These are phyloP conservation scores for Arthrocladium fulminans DNA, from an alignment of 2,329 filamentous ascomycete genomes.

Conservation along the genomic window DNA sequence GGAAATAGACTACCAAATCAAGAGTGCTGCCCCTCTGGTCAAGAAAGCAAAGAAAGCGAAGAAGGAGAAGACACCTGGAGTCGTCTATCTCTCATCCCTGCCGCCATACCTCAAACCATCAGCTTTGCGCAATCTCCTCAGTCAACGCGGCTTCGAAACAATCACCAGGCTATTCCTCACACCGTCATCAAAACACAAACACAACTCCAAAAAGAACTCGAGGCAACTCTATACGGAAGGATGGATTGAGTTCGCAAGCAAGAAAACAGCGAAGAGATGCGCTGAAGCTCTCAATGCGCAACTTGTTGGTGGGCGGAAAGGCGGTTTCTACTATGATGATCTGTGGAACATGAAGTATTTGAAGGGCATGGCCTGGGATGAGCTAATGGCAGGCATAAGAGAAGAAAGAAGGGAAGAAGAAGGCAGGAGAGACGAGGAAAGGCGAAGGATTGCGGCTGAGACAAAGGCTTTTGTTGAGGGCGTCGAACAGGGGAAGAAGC, in stretches of 20 bases:
- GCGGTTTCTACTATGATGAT: constrained; percentile 39
- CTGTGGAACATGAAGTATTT: constrained; percentile 41
- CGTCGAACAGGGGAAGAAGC: constrained; percentile 26
- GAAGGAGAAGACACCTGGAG: constrained; percentile 25
- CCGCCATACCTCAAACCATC: constrained; percentile 42
- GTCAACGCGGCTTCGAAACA: constrained; percentile 33
- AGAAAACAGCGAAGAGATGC: constrained; percentile 37
- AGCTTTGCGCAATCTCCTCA: constrained; percentile 35
- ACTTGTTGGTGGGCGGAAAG: constrained; percentile 36
- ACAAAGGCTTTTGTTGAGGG: constrained; percentile 37
- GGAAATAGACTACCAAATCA: constrained; percentile 4
- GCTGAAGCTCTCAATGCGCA: constrained; percentile 39
- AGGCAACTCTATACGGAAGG: constrained; percentile 37
- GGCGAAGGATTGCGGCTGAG: constrained; percentile 34
- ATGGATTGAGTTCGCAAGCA: constrained; percentile 40
- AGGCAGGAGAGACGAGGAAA: constrained; percentile 34
- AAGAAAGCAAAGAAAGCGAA: constrained; percentile 27
- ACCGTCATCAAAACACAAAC: constrained; percentile 27
- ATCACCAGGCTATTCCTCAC: constrained; percentile 38
- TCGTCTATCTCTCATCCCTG: constrained; percentile 38
- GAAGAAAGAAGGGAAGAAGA: constrained; percentile 36
- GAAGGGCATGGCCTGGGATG: constrained; percentile 34
- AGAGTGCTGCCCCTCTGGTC: background rate
- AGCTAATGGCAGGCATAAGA: constrained; percentile 38
- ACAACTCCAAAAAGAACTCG: constrained; percentile 30